Percentiles rank a stretch among this genome's conserved stretches.
phyloP scores from a whole-genome alignment of 495 filamentous ascomycete genomes.

The Tuber melanosporum region DNA sequence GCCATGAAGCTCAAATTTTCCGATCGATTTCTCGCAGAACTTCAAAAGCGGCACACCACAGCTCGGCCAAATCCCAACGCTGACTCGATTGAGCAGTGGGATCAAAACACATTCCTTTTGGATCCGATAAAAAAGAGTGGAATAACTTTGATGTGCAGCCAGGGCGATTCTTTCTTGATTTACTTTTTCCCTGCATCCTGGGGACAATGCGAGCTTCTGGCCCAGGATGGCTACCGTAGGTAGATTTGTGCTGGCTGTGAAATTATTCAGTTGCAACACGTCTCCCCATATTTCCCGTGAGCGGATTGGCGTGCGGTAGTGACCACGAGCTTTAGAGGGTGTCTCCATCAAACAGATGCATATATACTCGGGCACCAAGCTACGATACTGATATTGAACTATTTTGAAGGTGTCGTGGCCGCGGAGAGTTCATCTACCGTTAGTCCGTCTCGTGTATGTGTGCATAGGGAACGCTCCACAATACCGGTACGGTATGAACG shows the following conservation, averaged over 20 bases:
- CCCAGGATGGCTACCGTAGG: background rate
- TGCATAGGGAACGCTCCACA: background rate
- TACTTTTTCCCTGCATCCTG: conserved; percentile 7
- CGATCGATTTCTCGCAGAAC: conserved; percentile 29
- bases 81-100: background rate
- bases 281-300: background rate
- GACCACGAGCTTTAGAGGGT: background rate
- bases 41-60: conserved; percentile 15
- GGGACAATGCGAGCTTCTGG: background rate
- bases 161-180: conserved; percentile 15
- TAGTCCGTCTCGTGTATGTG: background rate
- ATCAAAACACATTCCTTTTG: conserved; percentile 4
- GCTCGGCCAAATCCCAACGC: background rate
- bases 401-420: conserved; percentile 1
- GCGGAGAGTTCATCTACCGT: conserved; percentile 2
- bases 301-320: background rate
- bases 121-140: conserved; percentile 12
- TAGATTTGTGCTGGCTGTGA: background rate
- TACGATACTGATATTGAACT: background rate
- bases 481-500: background rate
- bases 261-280: background rate
- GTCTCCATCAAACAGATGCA: background rate
- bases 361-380: background rate
- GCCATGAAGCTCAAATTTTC: background rate
- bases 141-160: conserved; percentile 1